Evolutionary conservation across 2,329 filamentous ascomycete genomes (phyloP), one percentile per base, ranked within the genome.

Genomic region (Aspergillus unguis): DNA sequence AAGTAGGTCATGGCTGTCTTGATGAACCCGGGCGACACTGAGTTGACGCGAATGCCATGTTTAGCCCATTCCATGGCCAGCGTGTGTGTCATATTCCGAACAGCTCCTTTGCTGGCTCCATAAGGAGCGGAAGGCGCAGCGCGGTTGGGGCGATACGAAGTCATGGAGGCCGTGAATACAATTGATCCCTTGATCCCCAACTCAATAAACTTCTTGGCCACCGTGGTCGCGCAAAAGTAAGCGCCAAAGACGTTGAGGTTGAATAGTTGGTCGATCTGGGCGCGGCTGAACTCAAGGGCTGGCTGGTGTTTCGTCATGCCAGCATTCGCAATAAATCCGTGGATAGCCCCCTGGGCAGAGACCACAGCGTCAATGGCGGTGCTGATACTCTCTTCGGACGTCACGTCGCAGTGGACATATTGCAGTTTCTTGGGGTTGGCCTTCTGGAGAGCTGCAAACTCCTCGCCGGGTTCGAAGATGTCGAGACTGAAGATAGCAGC

Each of bases 111-210:
- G 47, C 72, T 75, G 11, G 67, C 73, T 35, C 73, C 73, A 41
- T 78, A 78, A 0, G 76, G 74, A 0, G 78, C 78, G 4, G 77
- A 80, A 2, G 78, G 79, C 7, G 75, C 78, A 10, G 77, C 78
- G 17, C 76, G 68, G 62, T 79, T 78, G 1, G 76, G 75, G 2
- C 75, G 70, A 60, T 80, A 77, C 3, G 69, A 73, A 3, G 77
- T 75, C 75, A 79, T 79, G 53, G 66, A 71, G 1, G 75, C 71
- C 5, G 76, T 79, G 61, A 78, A 76, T 47, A 79, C 74, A 27
- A 70, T 69, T 1, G 62, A 65, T 1, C 67, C 69, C 54, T 67
- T 67, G 46, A 67, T 65, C 1, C 72, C 73, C 5, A 75, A 68
- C 55, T 71, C 65, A 28, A 76, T 75, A 57, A 76, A 76, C 53